Conservation (phyloP, 495 filamentous ascomycete species). For the Rusavskia elegans region DNA sequence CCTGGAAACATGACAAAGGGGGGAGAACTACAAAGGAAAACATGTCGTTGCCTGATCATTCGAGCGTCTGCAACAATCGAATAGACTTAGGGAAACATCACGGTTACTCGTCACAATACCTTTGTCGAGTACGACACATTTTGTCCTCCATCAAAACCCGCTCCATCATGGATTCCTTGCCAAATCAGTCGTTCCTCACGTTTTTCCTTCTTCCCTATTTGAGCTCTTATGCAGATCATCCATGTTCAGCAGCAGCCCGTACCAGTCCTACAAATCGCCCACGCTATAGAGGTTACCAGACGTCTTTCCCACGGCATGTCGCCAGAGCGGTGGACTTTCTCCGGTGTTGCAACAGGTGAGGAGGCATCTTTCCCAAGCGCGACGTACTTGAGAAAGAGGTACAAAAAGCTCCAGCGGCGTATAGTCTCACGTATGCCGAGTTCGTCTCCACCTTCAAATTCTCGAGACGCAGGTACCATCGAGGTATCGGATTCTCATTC, state of each 20-base stretch:
- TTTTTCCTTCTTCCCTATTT: background rate
- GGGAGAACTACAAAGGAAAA: background rate
- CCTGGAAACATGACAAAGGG: too few species aligned
- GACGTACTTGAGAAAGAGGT: background rate
- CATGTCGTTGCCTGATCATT: background rate
- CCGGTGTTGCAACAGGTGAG: background rate
- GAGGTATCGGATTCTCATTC: background rate
- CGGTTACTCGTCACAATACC: background rate
- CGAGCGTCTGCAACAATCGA: background rate
- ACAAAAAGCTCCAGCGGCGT: background rate
- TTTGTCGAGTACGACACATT: background rate
- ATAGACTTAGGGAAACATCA: background rate
- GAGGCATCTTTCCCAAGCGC: background rate
- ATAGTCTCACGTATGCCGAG: background rate
- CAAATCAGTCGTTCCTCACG: background rate
- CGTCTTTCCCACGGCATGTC: background rate
- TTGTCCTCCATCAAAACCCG: background rate
- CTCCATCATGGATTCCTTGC: background rate
- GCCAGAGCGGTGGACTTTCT: background rate
- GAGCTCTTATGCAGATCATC: background rate
- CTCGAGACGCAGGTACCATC: background rate
- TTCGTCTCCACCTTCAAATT: too few species aligned
- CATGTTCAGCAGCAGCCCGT: background rate
- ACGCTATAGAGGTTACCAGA: background rate
- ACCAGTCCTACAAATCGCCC: background rate